Base-by-base conservation (phyloP, 257 asterid species). In the Thymus mandschuricus region DNA sequence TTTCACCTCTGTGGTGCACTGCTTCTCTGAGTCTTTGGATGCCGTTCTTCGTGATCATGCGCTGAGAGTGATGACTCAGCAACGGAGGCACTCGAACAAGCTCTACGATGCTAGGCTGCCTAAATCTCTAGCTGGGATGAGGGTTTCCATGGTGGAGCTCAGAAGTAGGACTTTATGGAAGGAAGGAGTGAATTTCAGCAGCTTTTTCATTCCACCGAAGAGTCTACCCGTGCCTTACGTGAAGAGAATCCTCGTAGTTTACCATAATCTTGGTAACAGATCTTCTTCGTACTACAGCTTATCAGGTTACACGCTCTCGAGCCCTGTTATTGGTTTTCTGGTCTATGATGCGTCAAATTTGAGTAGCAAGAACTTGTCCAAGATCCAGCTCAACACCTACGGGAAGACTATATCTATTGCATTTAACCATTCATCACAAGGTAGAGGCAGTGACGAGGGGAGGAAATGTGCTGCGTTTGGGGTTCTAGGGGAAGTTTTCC, bases 101-200 rank as follows among this genome's bases (percentile, higher is more conserved):
- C 82, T 89, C 56, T 87, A 89, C 80, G 72, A 80, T 2, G 89
- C 92, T 31, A 75, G 72, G 54, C 87, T 89, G 66, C 96, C 98
- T 1, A 68, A 83, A 6, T 81, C 65, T 72, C 83, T 88, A 10
- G 83, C 97, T 1, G 96, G 95, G n/a, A 88, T 92, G 79, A 80
- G 79, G 56, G 81, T 88, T 50, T 78, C 96, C 0, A 78, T 75
- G 0, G 81, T 88, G 3, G 84, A 88, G 27, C 82, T 92, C 66
- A 79, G 97, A 75, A 89, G 91, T 91, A 77, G 73, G 58, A 89
- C 96, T 30, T 79, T 86, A 1, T 86, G 89, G 89, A 74, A 75
- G 67, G 73, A 74, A 58, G 98, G 96, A 4, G 90, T 92, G 33
- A 87, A 88, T 57, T 84, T 90, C 79, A 88, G 92, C 8, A 73